These are phyloP conservation scores for Areca catechu DNA, from an alignment of 176 grass and related monocot genomes.

Conservation along the genomic window DNA sequence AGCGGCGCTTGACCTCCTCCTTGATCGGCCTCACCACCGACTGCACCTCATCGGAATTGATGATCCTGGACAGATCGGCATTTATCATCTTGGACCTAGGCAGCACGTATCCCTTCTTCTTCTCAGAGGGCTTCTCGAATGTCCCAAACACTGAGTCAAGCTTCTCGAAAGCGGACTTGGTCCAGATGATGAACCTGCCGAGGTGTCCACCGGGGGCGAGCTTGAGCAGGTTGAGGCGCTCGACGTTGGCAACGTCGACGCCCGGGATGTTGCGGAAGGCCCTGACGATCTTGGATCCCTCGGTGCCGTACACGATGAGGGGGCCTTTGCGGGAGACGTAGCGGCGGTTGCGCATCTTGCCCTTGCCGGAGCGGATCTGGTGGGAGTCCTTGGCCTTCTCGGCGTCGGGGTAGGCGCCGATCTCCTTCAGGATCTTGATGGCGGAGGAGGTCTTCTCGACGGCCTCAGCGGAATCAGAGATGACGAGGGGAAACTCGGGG, in stretches of 20 bases:
- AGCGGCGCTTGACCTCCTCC: constrained; percentile 56
- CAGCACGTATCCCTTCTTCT: constrained; percentile 84
- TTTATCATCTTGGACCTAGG: constrained; percentile 72
- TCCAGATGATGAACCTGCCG: constrained; percentile 80
- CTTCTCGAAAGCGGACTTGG: constrained; percentile 83
- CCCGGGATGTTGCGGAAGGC: constrained; percentile 87
- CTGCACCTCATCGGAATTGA: constrained; percentile 81
- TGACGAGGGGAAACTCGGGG: constrained; percentile 67
- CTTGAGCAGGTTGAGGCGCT: constrained; percentile 75
- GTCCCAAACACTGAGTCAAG: constrained; percentile 60
- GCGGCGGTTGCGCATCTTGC: constrained; percentile 76
- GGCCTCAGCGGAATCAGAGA: constrained; percentile 51
- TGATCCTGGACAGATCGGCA: constrained; percentile 66
- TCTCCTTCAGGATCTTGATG: constrained; percentile 71
- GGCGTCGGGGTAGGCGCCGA: constrained; percentile 54
- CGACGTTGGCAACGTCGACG: constrained; percentile 60
- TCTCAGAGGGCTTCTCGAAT: constrained; percentile 45
- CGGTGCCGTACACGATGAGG: constrained; percentile 60
- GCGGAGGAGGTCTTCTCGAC: constrained; percentile 81
- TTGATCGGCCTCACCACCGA: constrained; percentile 64
- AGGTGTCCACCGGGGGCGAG: constrained; percentile 73
- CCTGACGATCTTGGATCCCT: constrained; percentile 84
- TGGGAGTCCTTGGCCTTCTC: constrained; percentile 78
- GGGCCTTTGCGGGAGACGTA: constrained; percentile 76
- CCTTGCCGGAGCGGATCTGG: constrained; percentile 60